A percentile compares a stretch with the other conserved stretches of the same genome.
These are phyloP conservation scores for Botrytis squamosa DNA, from an alignment of 2,329 filamentous ascomycete species.

Conservation along the genomic window DNA sequence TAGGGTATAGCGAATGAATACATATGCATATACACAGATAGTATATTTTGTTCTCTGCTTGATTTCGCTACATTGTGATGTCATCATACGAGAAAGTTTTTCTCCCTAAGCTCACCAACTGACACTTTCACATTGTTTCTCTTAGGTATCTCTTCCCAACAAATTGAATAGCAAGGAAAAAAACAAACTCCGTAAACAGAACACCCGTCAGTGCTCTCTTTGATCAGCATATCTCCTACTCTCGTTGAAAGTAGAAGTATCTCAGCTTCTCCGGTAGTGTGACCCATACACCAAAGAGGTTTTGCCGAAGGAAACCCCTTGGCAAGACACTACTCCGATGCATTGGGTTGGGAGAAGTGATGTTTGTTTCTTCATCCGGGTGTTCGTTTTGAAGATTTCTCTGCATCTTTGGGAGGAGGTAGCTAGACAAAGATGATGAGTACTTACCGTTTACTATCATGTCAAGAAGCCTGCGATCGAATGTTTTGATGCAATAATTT, in stretches of 20 bases:
- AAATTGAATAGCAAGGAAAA: background rate
- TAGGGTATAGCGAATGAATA: background rate
- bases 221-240: slow-evolving; percentile 33
- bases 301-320: slow-evolving; percentile 22
- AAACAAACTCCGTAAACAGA: background rate
- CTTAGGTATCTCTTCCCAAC: background rate
- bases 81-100: background rate
- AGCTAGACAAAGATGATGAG: background rate
- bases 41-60: background rate
- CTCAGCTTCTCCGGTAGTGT: slow-evolving; percentile 27
- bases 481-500: background rate
- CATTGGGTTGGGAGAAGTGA: slow-evolving; percentile 23
- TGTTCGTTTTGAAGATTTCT: slow-evolving; percentile 8
- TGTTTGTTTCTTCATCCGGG: slow-evolving; percentile 36
- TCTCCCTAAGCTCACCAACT: background rate
- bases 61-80: background rate
- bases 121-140: no score
- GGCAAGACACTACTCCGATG: slow-evolving; percentile 30
- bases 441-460: background rate
- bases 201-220: slow-evolving; percentile 39
- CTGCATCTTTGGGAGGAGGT: background rate
- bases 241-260: background rate
- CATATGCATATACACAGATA: background rate
- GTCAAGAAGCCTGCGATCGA: background rate
- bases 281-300: slow-evolving; percentile 26